Percentiles rank a stretch among this genome's conserved stretches.
phyloP scores from a whole-genome alignment of 345 rosid genomes.

The Hibiscus tridactylites region DNA sequence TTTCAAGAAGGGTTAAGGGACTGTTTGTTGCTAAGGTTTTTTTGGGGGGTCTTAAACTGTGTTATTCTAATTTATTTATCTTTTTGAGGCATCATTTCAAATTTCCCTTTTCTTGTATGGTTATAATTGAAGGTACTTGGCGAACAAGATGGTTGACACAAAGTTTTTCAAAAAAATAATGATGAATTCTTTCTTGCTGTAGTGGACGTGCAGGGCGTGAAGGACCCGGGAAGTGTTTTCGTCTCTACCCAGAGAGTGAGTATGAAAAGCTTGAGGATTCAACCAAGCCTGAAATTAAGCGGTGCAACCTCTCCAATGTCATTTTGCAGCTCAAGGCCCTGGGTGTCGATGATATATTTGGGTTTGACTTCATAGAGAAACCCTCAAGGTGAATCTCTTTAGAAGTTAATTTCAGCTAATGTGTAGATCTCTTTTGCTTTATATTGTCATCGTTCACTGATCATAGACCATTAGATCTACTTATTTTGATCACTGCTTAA shows the following conservation, averaged over 20 bases:
- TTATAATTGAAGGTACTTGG: slow-evolving; percentile 1
- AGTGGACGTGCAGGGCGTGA: slow-evolving; percentile 98
- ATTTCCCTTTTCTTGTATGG: background rate
- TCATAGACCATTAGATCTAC: background rate
- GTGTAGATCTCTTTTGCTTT: background rate
- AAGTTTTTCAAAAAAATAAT: background rate
- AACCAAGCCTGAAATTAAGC: slow-evolving; percentile 83
- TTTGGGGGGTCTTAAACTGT: background rate
- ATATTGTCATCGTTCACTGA: background rate
- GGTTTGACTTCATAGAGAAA: slow-evolving; percentile 88
- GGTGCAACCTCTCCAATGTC: slow-evolving; percentile 86
- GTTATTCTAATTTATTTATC: background rate
- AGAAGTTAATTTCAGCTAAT: slow-evolving; percentile 1
- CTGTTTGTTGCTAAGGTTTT: background rate
- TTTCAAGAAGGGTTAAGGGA: background rate
- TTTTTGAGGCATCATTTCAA: background rate
- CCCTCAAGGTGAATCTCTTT: slow-evolving; percentile 56
- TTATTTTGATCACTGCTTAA: background rate
- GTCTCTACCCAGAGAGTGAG: slow-evolving; percentile 82
- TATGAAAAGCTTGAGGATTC: slow-evolving; percentile 89
- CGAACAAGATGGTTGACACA: background rate
- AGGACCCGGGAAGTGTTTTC: slow-evolving; percentile 91
- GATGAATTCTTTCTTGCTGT: slow-evolving; percentile 18
- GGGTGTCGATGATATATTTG: slow-evolving; percentile 80
- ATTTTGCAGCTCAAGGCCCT: slow-evolving; percentile 86